phyloP scores from a whole-genome alignment of 495 filamentous ascomycete genomes.

The Usnea hakonensis region DNA sequence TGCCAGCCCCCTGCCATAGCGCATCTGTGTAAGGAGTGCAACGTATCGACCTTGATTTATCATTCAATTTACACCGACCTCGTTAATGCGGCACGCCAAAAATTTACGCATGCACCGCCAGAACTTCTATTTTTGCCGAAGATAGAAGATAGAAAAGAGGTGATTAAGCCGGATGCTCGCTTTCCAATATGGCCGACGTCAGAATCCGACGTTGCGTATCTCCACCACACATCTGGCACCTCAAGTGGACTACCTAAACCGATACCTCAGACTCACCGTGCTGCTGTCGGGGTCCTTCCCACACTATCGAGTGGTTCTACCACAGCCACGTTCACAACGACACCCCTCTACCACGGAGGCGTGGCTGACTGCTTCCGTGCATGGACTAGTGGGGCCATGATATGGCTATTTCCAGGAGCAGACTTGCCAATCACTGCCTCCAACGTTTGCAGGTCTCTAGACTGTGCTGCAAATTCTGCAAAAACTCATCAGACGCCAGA shows the following conservation, averaged over 20 bases:
- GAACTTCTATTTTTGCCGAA: neutral
- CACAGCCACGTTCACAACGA: conserved; percentile 50
- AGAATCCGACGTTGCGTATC: conserved; percentile 31
- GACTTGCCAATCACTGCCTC: conserved; percentile 40
- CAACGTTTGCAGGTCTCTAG: conserved; percentile 38
- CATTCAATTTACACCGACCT: conserved; percentile 28
- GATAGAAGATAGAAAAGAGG: neutral
- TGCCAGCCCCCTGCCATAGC: conserved; percentile 35
- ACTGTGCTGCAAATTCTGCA: conserved; percentile 12
- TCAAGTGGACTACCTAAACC: conserved; percentile 48
- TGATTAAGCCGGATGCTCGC: neutral
- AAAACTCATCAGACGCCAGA: conserved; percentile 6
- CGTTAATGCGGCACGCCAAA: conserved; percentile 6
- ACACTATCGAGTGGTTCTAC: conserved; percentile 25
- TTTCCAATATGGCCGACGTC: neutral
- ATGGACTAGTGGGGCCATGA: conserved; percentile 41
- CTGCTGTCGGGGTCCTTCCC: conserved; percentile 43
- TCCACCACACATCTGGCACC: conserved; percentile 47
- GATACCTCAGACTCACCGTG: conserved; percentile 43
- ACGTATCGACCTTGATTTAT: conserved; percentile 30
- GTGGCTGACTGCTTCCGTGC: conserved; percentile 51
- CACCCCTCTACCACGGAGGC: conserved; percentile 55
- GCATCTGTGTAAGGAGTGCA: conserved; percentile 38
- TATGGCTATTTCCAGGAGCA: conserved; percentile 49
- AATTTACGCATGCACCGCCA: neutral